Evolutionary conservation across 805 yeast species (phyloP).

Genomic region (Saturnispora quitensis): DNA sequence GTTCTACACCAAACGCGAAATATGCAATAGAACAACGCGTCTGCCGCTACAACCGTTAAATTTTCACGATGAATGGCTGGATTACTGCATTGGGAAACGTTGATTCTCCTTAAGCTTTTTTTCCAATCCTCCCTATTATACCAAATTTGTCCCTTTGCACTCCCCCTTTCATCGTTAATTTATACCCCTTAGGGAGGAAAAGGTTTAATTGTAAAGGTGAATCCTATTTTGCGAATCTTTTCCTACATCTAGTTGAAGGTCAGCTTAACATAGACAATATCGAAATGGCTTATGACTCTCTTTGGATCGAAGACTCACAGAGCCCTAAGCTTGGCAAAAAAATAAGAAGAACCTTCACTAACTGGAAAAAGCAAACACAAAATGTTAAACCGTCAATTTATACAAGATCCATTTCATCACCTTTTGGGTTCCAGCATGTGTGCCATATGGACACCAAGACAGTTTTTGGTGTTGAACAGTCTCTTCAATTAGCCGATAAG

Average conservation of each 20-base stretch:
- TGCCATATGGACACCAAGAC: constrained; percentile 2
- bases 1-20: background rate
- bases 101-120: background rate
- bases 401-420: constrained; percentile 8
- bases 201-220: background rate
- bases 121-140: background rate
- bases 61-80: background rate
- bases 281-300: background rate
- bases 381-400: background rate
- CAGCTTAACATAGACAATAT: background rate
- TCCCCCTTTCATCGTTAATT: background rate
- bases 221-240: background rate
- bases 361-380: background rate
- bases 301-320: constrained; percentile 1
- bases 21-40: background rate
- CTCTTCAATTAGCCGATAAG: background rate
- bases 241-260: background rate
- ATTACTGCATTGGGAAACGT: constrained; percentile 3
- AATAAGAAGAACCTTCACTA: background rate
- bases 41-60: background rate
- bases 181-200: background rate
- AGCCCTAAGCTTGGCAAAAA: background rate
- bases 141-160: background rate
- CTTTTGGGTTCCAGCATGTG: constrained; percentile 4
- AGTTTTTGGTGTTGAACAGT: background rate